These are phyloP conservation scores for Vitis rupestris DNA, from an alignment of 164 flowering plant species.

Conservation along the genomic window DNA sequence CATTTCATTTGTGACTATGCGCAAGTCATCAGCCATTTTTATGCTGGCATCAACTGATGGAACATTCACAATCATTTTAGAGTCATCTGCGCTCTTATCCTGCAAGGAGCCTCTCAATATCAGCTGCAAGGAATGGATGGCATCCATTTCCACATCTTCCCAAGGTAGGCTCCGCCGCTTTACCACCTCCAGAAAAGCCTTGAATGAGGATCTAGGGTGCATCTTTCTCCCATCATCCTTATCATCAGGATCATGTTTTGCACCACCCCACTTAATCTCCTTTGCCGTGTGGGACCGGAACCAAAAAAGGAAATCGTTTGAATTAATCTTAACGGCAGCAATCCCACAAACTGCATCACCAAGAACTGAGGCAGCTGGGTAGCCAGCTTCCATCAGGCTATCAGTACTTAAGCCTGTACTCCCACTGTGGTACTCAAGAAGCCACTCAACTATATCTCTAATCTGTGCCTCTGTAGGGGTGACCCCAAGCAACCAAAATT, in stretches of 20 bases:
- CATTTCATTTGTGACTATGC: slow-evolving; percentile 61
- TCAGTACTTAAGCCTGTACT: slow-evolving; percentile 74
- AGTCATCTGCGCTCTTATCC: slow-evolving; percentile 37
- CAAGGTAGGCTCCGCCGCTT: slow-evolving; percentile 72
- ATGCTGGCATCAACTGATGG: slow-evolving; percentile 38
- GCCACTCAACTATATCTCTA: slow-evolving; percentile 57
- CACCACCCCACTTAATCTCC: slow-evolving; percentile 87
- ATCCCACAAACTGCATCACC: slow-evolving; percentile 81
- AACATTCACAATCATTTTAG: slow-evolving; percentile 45
- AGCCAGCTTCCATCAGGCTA: slow-evolving; percentile 74
- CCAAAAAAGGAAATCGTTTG: slow-evolving; percentile 74
- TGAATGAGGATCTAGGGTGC: slow-evolving; percentile 90
- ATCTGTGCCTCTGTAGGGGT: slow-evolving; percentile 70
- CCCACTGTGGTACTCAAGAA: slow-evolving; percentile 45
- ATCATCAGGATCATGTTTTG: slow-evolving; percentile 69
- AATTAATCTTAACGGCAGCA: slow-evolving; percentile 58
- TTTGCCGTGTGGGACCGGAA: slow-evolving; percentile 75
- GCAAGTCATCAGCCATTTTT: slow-evolving; percentile 50
- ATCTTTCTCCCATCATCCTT: slow-evolving; percentile 68
- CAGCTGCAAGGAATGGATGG: slow-evolving; percentile 83
- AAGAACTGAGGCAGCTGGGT: slow-evolving; percentile 55
- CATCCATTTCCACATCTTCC: slow-evolving; percentile 90
- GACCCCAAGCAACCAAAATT: slow-evolving; percentile 63
- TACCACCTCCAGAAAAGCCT: slow-evolving; percentile 81
- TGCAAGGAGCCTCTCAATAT: slow-evolving; percentile 70